Base-by-base conservation (phyloP, 352 stramenopile species). In the Thraustochytrium sp. region DNA sequence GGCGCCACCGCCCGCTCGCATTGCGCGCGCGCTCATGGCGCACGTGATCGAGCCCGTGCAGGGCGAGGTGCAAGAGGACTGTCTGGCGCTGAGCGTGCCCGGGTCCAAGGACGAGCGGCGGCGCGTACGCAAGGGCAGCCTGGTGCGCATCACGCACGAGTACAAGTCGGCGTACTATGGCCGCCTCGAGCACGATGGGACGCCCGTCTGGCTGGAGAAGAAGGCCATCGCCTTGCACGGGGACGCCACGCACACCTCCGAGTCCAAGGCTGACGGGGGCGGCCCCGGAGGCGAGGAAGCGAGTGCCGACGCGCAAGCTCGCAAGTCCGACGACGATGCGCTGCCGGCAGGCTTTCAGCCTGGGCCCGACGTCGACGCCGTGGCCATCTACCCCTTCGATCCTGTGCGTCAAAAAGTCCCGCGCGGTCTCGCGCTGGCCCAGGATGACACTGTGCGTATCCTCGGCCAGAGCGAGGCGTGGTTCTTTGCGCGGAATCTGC, bases 91-190 rank as follows among this genome's bases (percentile, higher is more conserved):
- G 13, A 26, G 40, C 31, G 65, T 77, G 46, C 42, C 42, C 11
- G 49, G 49, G 13, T 62, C 42, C 5, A 68, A 77, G 46, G 40
- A 77, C 9, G 16, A n/a, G 40, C 42, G 34, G 0, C 42, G 46
- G 34, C 42, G 34, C 40, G 68, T 64, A 18, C 46, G 46, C 26
- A 75, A 55, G 40, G 68, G 68, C 23, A 63, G 23, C 9, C 34
- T 55, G 31, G 46, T 80, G 18, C 8, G 26, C 9, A 18, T 80
- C 8, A 80, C 68, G 8, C 68, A 80, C 26, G 31, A 53, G 29
- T 80, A 80, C 40, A 46, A 63, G 44, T 48, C 68, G 0, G 68
- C 68, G 21, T 80, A 65, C 53, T 80, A 80, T 80, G 68, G 48
- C n/a, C 31, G 53, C 8, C 34, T 80, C 34, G 49, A 77, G 26